Evolutionary conservation across 2,329 filamentous ascomycete species (phyloP), one percentile per base, ranked within the genome.

Genomic region (Thelonectria blattea): DNA sequence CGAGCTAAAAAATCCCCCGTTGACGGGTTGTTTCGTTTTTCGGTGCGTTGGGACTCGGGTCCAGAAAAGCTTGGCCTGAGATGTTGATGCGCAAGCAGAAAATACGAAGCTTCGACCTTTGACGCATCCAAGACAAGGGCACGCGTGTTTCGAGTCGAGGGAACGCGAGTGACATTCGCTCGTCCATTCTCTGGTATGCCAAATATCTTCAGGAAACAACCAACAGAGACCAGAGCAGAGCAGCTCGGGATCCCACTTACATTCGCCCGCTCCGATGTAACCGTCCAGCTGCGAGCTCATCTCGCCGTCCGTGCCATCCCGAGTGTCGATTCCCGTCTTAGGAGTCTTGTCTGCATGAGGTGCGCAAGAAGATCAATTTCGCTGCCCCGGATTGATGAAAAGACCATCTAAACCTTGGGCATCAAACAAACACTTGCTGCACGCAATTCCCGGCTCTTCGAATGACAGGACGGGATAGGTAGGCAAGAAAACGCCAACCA

Each of bases 311-410:
- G 57, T 56, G 57, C 52, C 32, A 50, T 56, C 52, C 47, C 22
- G 43, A 56, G 45, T 54, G 52, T 60, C 42, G 57, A 51, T 60
- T 43, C 39, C 43, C 52, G 52, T 54, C 51, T 55, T n/a, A 48
- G 14, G n/a, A 34, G 17, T 50, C 41, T 34, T 17, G 51, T 24
- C 39, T 14, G 41, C 14, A 11, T 18, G 18, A 24, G 3, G 22
- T 24, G 27, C 27, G 5, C 27, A 30, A 30, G 27, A 30, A 30
- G 5, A 30, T 30, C 27, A 30, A 30, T 30, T 30, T 30, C 27
- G 27, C 27, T 30, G 27, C 27, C 27, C 5, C 5, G 27, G 42
- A 46, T 46, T 24, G 20, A 17, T 22, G 39, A 39, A 7, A 37
- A 46, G 18, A 27, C 51, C 51, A 53, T 45, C 22, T 27, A 46